A percentile compares a stretch with the other conserved stretches of the same genome.
These are phyloP conservation scores for Saksenaea vasiformis DNA, from an alignment of 371 early-diverging fungal genomes.

Conservation along the genomic window DNA sequence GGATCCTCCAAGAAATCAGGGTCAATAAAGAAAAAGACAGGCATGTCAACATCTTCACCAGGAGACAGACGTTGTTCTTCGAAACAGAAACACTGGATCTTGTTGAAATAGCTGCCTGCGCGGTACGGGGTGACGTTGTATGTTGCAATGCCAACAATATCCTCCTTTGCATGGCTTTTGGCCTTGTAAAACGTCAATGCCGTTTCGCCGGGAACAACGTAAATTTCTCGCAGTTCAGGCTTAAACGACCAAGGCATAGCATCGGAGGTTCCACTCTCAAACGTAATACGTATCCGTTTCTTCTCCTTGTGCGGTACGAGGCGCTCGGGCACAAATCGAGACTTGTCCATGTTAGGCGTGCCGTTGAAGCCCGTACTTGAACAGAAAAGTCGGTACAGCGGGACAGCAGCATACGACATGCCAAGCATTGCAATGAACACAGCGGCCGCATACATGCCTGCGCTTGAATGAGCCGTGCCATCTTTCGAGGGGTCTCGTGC, in stretches of 20 bases:
- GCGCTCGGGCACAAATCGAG: conserved; percentile 58
- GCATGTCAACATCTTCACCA: conserved; percentile 98
- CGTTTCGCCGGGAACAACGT: conserved; percentile 94
- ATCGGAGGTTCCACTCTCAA: conserved; percentile 82
- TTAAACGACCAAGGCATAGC: conserved; percentile 88
- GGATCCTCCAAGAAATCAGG: conserved; percentile 97
- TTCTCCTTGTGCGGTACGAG: conserved; percentile 59
- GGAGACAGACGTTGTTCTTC: conserved; percentile 95
- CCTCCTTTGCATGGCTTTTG: conserved; percentile 86
- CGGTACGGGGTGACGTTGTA: conserved; percentile 95
- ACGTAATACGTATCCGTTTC: conserved; percentile 80
- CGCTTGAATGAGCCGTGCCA: conserved; percentile 35
- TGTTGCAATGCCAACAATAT: conserved; percentile 96
- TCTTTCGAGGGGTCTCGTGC: neutral
- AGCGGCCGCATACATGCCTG: conserved; percentile 77
- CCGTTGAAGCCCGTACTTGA: conserved; percentile 92
- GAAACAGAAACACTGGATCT: conserved; percentile 99
- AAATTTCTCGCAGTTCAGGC: conserved; percentile 85
- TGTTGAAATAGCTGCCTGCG: conserved; percentile 94
- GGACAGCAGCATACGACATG: conserved; percentile 93
- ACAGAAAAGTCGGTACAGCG: conserved; percentile 95
- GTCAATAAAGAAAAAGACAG: conserved; percentile 98
- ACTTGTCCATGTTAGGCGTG: conserved; percentile 68
- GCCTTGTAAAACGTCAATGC: conserved; percentile 97
- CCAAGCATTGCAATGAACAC: conserved; percentile 87